Evolutionary conservation across 1,139 yeast genomes (phyloP), one percentile per base, ranked within the genome.

Genomic region (Nakaseomyces uthaithaninus): DNA sequence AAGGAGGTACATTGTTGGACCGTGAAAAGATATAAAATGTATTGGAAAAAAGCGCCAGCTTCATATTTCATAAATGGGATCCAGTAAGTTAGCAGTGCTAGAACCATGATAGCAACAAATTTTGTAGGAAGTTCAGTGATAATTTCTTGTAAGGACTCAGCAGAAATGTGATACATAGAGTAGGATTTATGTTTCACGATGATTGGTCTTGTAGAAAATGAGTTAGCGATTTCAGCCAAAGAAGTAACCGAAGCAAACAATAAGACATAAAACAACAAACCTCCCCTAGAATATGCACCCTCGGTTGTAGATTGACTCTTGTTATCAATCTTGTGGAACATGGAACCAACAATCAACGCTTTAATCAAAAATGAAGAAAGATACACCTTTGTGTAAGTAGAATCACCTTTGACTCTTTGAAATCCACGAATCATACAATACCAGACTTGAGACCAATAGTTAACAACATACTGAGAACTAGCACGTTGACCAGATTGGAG

Each of bases 31-130:
- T 69, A 60, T 41, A 76, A 57, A 45, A 75, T 57, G 64, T 69
- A 75, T 56, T 74, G 73, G 67, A 78, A 77, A 59, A 72, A 76
- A 37, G 73, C 68, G 36, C 84, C 83, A n/a, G 84, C 74, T 28
- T 67, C 62, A 51, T 72, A 67, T 49, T 75, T 68, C 57, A 78
- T 66, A 48, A 69, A 59, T 23, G 79, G 73, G 68, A 78, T 65
- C 64, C 77, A 78, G 57, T 77, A 79, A 35, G 75, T 60, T 22
- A 71, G 64, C 33, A 78, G 49, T 34, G 71, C 63, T 53, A 77
- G 69, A 22, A 64, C 51, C 28, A 71, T 47, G 38, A 75, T 63
- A 45, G 72, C 68, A 30, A 64, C 45, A 9, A 73, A 44, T 53
- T 77, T 77, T 19, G 70, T 63, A 3, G 85, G 84, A 38, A 77